Conservation (phyloP, 805 yeast genomes). For the Blastobotrys terrestris region DNA sequence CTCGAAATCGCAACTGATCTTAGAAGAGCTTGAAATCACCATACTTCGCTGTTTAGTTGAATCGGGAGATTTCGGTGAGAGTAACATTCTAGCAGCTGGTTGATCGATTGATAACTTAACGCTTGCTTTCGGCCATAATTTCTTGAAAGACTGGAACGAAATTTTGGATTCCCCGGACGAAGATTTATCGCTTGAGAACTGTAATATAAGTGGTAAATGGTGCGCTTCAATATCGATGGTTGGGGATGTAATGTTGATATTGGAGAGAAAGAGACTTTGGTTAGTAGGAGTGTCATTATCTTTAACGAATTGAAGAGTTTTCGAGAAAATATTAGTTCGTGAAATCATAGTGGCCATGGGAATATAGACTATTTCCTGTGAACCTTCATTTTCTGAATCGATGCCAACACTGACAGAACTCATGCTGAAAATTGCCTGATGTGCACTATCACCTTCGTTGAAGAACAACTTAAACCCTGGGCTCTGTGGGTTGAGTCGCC, state of each 20-base stretch:
- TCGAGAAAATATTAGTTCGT: slow-evolving; percentile 32
- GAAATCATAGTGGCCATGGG: slow-evolving; percentile 33
- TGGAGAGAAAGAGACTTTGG: slow-evolving; percentile 26
- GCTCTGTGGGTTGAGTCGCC: slow-evolving; percentile 34
- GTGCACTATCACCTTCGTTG: slow-evolving; percentile 32
- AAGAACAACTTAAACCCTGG: slow-evolving; percentile 36
- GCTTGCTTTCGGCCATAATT: slow-evolving; percentile 23
- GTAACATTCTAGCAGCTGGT: slow-evolving; percentile 29
- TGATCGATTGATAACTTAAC: slow-evolving; percentile 29
- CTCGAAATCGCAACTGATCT: slow-evolving; percentile 27
- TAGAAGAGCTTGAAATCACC: slow-evolving; percentile 30
- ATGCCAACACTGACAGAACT: slow-evolving; percentile 31
- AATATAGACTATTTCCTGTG: slow-evolving; percentile 34
- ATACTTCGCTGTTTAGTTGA: slow-evolving; percentile 20
- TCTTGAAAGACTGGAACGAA: slow-evolving; percentile 8
- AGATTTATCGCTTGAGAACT: slow-evolving; percentile 11
- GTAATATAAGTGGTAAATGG: slow-evolving; percentile 30
- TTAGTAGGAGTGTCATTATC: slow-evolving; percentile 19
- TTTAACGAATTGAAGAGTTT: slow-evolving; percentile 29
- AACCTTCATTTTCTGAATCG: slow-evolving; percentile 4
- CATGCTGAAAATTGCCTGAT: slow-evolving; percentile 33
- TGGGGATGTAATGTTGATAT: slow-evolving; percentile 32
- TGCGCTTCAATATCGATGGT: slow-evolving; percentile 33
- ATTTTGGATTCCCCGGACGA: slow-evolving; percentile 1
- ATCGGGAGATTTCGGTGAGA: slow-evolving; percentile 12